Evolutionary conservation across 495 filamentous ascomycete species (phyloP).

Genomic region (Penicillium pulvis): DNA sequence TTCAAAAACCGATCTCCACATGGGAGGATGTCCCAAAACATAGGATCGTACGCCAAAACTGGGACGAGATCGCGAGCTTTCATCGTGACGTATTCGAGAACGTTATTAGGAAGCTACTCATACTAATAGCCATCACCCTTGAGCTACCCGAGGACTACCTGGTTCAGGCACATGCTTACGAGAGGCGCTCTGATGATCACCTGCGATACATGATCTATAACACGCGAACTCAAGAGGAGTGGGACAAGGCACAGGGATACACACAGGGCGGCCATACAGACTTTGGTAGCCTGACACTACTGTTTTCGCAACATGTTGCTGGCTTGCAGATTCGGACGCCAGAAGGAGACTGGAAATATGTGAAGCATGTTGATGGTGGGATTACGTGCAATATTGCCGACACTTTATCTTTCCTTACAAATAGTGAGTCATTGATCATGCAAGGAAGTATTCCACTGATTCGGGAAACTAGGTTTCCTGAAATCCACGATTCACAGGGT

Average conservation of each 20-base stretch:
- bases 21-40: slow-evolving; percentile 38
- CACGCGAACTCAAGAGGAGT: slow-evolving; percentile 47
- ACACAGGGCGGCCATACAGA: slow-evolving; percentile 56
- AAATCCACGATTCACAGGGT: slow-evolving; percentile 54
- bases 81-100: slow-evolving; percentile 26
- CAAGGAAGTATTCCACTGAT: not conserved
- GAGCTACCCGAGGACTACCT: slow-evolving; percentile 57
- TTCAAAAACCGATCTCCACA: slow-evolving; percentile 50
- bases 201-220: slow-evolving; percentile 60
- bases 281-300: slow-evolving; percentile 54
- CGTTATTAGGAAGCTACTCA: slow-evolving; percentile 27
- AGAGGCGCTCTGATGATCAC: slow-evolving; percentile 47
- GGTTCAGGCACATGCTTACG: slow-evolving; percentile 49
- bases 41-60: slow-evolving; percentile 25
- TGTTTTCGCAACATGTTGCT: slow-evolving; percentile 57
- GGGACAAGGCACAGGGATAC: slow-evolving; percentile 42
- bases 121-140: slow-evolving; percentile 50
- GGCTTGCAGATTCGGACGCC: slow-evolving; percentile 52
- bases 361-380: slow-evolving; percentile 44
- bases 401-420: slow-evolving; percentile 45
- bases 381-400: slow-evolving; percentile 53
- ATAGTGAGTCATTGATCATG: slow-evolving; percentile 15
- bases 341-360: slow-evolving; percentile 51
- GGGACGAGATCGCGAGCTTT: slow-evolving; percentile 27
- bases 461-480: slow-evolving; percentile 31